phyloP scores from a whole-genome alignment of 371 early-diverging fungal genomes.

The Syncephalis plumigaleata region DNA sequence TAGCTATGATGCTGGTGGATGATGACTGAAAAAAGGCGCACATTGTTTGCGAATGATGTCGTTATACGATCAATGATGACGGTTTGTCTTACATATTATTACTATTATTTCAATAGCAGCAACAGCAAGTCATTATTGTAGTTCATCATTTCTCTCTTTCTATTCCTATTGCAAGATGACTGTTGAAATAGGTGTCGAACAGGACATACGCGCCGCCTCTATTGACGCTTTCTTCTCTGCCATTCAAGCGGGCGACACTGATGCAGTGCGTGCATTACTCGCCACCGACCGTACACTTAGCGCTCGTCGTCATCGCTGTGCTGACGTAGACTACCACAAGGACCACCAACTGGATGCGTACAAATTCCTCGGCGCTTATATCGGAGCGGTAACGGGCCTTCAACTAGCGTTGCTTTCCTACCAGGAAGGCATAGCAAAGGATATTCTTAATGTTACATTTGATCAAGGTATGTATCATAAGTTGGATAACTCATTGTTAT shows the following conservation, averaged over 20 bases:
- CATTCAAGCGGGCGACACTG: neutral
- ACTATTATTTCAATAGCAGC: no score
- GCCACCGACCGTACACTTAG: neutral
- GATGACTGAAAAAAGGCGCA: no score
- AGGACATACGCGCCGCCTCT: no score
- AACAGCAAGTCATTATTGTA: no score
- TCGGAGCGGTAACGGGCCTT: conserved; percentile 25
- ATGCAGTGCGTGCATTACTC: conserved; percentile 1
- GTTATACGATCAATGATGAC: no score
- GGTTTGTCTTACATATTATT: no score
- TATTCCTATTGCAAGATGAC: no score
- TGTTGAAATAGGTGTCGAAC: no score
- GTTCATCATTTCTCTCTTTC: no score
- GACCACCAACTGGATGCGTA: conserved; percentile 16
- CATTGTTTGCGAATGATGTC: no score
- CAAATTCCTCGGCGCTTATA: conserved; percentile 16
- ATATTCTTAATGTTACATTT: conserved; percentile 39
- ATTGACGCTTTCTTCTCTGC: neutral
- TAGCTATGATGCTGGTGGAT: no score
- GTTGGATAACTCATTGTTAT: no score
- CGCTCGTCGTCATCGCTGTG: neutral
- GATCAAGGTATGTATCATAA: conserved; percentile 26
- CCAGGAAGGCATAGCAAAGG: conserved; percentile 31
- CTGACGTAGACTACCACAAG: conserved; percentile 7
- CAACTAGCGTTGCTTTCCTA: conserved; percentile 35